These are phyloP conservation scores for Pseudoperonospora humuli DNA, from an alignment of 352 stramenopile species.

Conservation along the genomic window DNA sequence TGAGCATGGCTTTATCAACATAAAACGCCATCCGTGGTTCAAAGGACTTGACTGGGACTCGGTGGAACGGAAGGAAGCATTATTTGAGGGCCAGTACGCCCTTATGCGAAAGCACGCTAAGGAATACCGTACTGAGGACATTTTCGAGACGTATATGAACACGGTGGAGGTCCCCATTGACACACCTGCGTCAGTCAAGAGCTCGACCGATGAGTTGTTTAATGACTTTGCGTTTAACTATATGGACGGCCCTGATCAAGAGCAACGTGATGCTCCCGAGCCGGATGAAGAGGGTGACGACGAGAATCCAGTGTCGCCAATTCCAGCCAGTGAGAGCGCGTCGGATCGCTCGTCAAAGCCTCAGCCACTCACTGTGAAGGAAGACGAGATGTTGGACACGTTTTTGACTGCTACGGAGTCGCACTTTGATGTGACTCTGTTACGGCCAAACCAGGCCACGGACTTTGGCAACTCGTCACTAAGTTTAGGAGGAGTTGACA, in stretches of 20 bases:
- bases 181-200: slow-evolving; percentile 76
- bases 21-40: slow-evolving; percentile 88
- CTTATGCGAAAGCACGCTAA: slow-evolving; percentile 81
- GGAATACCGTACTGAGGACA: slow-evolving; percentile 69
- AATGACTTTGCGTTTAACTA: slow-evolving; percentile 82
- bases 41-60: slow-evolving; percentile 77
- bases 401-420: slow-evolving; percentile 44
- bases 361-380: slow-evolving; percentile 8
- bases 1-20: slow-evolving; percentile 73
- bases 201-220: slow-evolving; percentile 60
- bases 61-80: slow-evolving; percentile 46
- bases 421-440: slow-evolving; percentile 65
- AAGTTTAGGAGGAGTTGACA: slow-evolving; percentile 30
- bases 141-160: slow-evolving; percentile 86
- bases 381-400: slow-evolving; percentile 36
- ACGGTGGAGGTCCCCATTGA: slow-evolving; percentile 75
- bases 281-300: slow-evolving; percentile 29
- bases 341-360: slow-evolving; percentile 16
- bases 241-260: slow-evolving; percentile 49
- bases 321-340: slow-evolving; percentile 17
- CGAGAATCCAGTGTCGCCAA: slow-evolving; percentile 17
- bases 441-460: slow-evolving; percentile 56
- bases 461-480: slow-evolving; percentile 67
- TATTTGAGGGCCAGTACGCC: slow-evolving; percentile 61
- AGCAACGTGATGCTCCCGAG: slow-evolving; percentile 39